Evolutionary conservation across 768 basidiomycete species (phyloP).

Genomic region (Psilocybe cubensis): DNA sequence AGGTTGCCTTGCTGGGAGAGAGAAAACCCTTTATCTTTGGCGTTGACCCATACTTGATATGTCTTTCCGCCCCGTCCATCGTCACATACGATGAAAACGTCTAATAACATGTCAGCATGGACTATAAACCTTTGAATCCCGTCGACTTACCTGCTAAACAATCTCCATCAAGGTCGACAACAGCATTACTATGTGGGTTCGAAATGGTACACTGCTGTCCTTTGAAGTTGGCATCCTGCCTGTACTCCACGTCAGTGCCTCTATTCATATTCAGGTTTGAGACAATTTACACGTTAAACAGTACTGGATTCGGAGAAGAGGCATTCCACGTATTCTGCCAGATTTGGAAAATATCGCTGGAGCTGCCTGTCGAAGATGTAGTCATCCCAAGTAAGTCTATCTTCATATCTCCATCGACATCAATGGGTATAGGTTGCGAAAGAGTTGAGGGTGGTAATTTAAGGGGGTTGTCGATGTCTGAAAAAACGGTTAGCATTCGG

Average conservation of each 20-base stretch:
- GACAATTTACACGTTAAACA: conserved; percentile 70
- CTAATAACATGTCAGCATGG: conserved; percentile 38
- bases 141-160: conserved; percentile 77
- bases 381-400: conserved; percentile 83
- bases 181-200: conserved; percentile 92
- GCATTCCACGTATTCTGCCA: conserved; percentile 86
- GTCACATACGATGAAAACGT: conserved; percentile 89
- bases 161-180: conserved; percentile 93
- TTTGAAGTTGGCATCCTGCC: conserved; percentile 61
- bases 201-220: conserved; percentile 75
- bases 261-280: not conserved
- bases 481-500: not conserved
- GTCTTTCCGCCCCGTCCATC: conserved; percentile 58
- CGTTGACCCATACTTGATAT: conserved; percentile 94
- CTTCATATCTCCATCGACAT: conserved; percentile 86
- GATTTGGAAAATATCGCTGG: conserved; percentile 52
- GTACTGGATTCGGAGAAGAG: conserved; percentile 48
- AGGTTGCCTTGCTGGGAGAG: conserved; percentile 69
- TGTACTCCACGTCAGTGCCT: conserved; percentile 25
- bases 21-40: conserved; percentile 74
- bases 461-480: conserved; percentile 49
- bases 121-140: not conserved
- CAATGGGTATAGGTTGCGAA: conserved; percentile 85
- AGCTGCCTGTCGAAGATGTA: conserved; percentile 36
- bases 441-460: conserved; percentile 64